These are phyloP conservation scores for Nakazawaea ishiwadae DNA, from an alignment of 805 yeast species.

Conservation along the genomic window DNA sequence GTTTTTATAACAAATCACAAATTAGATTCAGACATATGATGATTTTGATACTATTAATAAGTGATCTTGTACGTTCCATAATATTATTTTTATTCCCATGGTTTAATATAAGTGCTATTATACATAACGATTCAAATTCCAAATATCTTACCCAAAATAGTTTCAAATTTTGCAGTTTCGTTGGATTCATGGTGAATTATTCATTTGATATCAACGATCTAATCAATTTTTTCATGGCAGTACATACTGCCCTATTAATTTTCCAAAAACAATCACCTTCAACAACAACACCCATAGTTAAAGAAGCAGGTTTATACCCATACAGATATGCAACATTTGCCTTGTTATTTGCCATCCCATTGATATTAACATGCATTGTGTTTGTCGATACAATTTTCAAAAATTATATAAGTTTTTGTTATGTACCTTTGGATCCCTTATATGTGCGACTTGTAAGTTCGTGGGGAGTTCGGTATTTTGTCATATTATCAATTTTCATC, in stretches of 20 bases:
- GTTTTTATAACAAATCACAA: not conserved
- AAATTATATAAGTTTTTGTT: slow-evolving; percentile 71
- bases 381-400: slow-evolving; percentile 57
- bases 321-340: slow-evolving; percentile 54
- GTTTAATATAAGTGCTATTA: slow-evolving; percentile 1
- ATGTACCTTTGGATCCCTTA: slow-evolving; percentile 61
- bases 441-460: slow-evolving; percentile 72
- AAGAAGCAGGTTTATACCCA: slow-evolving; percentile 72
- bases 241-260: slow-evolving; percentile 72
- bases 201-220: slow-evolving; percentile 82
- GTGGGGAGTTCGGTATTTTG: slow-evolving; percentile 76
- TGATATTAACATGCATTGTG: slow-evolving; percentile 68
- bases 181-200: slow-evolving; percentile 78
- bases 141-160: not conserved
- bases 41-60: not conserved
- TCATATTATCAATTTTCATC: slow-evolving; percentile 54
- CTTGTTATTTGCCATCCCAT: slow-evolving; percentile 54
- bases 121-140: not conserved
- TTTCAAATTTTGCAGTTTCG: slow-evolving; percentile 47
- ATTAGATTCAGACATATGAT: not conserved
- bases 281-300: slow-evolving; percentile 28
- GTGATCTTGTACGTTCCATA: slow-evolving; percentile 1
- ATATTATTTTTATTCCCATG: slow-evolving; percentile 4
- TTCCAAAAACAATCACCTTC: slow-evolving; percentile 63
- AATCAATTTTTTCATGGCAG: slow-evolving; percentile 74